Base-by-base conservation (phyloP, 495 filamentous ascomycete species). In the Aspergillus hancockii region DNA sequence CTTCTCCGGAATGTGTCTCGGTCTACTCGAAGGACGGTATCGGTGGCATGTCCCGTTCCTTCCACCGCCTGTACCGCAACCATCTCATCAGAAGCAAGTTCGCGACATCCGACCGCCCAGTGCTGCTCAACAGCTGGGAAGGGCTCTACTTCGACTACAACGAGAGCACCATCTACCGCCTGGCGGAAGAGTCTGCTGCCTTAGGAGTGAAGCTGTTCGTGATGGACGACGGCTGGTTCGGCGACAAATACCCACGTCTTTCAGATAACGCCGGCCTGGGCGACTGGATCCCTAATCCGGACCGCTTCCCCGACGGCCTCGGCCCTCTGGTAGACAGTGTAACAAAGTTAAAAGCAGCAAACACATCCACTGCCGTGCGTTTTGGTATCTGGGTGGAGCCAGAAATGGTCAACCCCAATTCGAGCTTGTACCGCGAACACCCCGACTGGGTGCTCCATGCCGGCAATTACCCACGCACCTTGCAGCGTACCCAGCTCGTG, bases 301-400 rank as follows among this genome's bases (percentile, higher is more conserved):
- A 64, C 0, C 72, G 77, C n/a, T 85, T 85, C 62, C 81, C 81
- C 0, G 58, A 82, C n/a, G 81, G 81, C 1, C 66, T 85, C 0
- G 60, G 53, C 0, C 71, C 76, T 0, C 69, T 79, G 16, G 75
- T 83, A 16, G 59, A 70, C 2, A 67, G 74, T 0, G 71, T 83
- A 49, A 81, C 79, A 1, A 66, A 60, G 8, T 69, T 83, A 8
- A 77, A 66, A 8, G 64, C 75, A 4, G 66, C 67, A 3, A 76
- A 79, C 49, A 68, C 79, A 0, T 76, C 78, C 0, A 65, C 63
- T 0, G 65, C 75, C 6, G 63, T 85, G 50, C 69, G 72, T 38
- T 84, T 85, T 50, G 82, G 82, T 13, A 71, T 85, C 19, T 85
- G 81, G 81, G 67, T 85, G 4, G 82, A 85, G 62, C 82, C 81